These are phyloP conservation scores for Claviceps citrina DNA, from an alignment of 2,329 filamentous ascomycete species.

Conservation along the genomic window DNA sequence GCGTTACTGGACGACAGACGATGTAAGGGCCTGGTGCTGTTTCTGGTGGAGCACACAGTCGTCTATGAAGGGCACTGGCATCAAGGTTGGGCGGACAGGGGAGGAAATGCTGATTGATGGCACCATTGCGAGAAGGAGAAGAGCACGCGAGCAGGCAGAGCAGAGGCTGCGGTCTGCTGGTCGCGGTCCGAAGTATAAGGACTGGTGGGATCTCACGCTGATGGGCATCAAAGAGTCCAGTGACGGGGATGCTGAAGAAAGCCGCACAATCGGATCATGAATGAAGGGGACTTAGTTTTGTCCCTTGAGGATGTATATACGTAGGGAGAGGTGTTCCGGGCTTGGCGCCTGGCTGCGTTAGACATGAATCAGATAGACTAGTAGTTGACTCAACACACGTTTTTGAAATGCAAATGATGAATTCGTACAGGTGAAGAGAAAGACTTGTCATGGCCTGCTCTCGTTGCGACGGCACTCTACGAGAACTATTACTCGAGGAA, in stretches of 20 bases:
- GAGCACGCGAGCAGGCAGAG: slow-evolving; percentile 31
- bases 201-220: slow-evolving; percentile 19
- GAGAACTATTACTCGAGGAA: too few species aligned
- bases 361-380: too few species aligned
- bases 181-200: slow-evolving; percentile 7
- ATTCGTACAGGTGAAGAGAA: too few species aligned
- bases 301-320: not conserved
- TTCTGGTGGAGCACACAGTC: not conserved
- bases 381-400: too few species aligned
- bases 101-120: slow-evolving; percentile 39
- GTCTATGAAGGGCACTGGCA: slow-evolving; percentile 6
- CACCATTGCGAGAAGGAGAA: slow-evolving; percentile 29
- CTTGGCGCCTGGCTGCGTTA: too few species aligned
- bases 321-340: not conserved
- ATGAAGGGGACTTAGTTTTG: not conserved
- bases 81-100: slow-evolving; percentile 27
- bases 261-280: not conserved
- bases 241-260: not conserved
- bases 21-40: not conserved
- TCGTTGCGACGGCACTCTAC: not conserved
- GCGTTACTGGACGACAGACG: slow-evolving; percentile 18
- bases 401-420: too few species aligned
- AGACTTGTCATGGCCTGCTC: not conserved
- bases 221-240: slow-evolving; percentile 5
- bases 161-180: slow-evolving; percentile 13